Evolutionary conservation across 1,284 basidiomycete genomes (phyloP).

Genomic region (Neonothopanus nambi): DNA sequence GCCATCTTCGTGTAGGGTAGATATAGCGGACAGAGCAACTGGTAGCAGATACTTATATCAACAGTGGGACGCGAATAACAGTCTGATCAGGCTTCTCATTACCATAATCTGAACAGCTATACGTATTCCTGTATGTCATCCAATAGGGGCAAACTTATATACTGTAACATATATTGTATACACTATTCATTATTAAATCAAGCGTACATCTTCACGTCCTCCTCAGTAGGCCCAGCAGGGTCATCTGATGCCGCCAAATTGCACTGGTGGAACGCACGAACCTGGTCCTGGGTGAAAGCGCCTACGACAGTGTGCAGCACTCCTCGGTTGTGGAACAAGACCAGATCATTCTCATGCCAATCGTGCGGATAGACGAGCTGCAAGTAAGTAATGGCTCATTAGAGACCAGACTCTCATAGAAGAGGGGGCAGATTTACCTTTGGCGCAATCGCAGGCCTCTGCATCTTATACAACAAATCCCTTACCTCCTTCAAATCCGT

Average conservation of each 20-base stretch:
- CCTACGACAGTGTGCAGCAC: constrained; percentile 80
- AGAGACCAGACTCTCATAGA: background rate
- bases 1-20: background rate
- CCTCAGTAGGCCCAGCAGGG: constrained; percentile 61
- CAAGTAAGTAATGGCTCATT: constrained; percentile 1
- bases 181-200: constrained; percentile 28
- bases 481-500: constrained; percentile 71
- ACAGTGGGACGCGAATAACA: too few species aligned
- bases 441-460: constrained; percentile 79
- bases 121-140: too few species aligned
- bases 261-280: constrained; percentile 81
- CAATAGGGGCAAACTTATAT: too few species aligned
- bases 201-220: constrained; percentile 65
- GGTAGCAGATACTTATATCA: too few species aligned
- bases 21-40: too few species aligned
- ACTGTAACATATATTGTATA: background rate
- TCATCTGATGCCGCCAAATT: constrained; percentile 78
- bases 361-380: constrained; percentile 67
- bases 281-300: constrained; percentile 67
- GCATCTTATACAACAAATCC: constrained; percentile 76
- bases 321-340: constrained; percentile 75
- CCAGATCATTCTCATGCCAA: constrained; percentile 66
- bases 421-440: constrained; percentile 34
- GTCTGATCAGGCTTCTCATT: too few species aligned
- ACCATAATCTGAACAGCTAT: too few species aligned